A percentile compares a stretch with the other conserved stretches of the same genome.
Evolutionary conservation across 192 early-diverging fungal genomes (phyloP).

Genomic region (Umbelopsis isabellina): DNA sequence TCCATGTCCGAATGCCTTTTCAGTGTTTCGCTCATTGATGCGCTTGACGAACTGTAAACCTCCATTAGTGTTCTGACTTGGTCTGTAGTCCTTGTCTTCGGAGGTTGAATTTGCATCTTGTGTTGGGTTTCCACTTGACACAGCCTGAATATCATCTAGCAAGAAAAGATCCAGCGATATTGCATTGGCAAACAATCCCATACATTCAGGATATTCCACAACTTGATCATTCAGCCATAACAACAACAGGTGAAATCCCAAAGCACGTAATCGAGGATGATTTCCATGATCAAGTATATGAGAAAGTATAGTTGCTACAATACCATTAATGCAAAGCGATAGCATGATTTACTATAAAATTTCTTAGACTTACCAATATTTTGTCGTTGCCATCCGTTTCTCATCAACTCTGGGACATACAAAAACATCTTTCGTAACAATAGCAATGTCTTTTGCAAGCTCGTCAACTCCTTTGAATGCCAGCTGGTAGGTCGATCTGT

Average conservation of each 20-base stretch:
- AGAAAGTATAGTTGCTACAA: slow-evolving; percentile 62
- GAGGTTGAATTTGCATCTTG: slow-evolving; percentile 1
- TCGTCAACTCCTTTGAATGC: slow-evolving; percentile 66
- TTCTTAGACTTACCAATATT: slow-evolving; percentile 55
- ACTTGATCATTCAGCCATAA: slow-evolving; percentile 74
- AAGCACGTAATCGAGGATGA: slow-evolving; percentile 66
- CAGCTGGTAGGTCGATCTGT: slow-evolving; percentile 57
- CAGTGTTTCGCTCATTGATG: slow-evolving; percentile 29
- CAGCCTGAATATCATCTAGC: slow-evolving; percentile 44
- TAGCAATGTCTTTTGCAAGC: slow-evolving; percentile 64
- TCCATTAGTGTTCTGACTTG: not conserved
- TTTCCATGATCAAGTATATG: slow-evolving; percentile 68
- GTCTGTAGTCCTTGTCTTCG: slow-evolving; percentile 6
- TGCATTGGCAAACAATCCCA: slow-evolving; percentile 66
- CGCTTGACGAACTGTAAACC: slow-evolving; percentile 36
- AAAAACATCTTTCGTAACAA: slow-evolving; percentile 71
- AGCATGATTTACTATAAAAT: not conserved
- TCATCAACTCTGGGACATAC: slow-evolving; percentile 68
- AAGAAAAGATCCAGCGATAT: slow-evolving; percentile 64
- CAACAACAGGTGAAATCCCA: slow-evolving; percentile 75
- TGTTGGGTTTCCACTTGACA: slow-evolving; percentile 28
- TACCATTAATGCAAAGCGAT: not conserved
- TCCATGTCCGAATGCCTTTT: slow-evolving; percentile 19
- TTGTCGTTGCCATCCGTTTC: slow-evolving; percentile 72
- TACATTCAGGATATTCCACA: slow-evolving; percentile 58